Conservation (phyloP, 352 stramenopile genomes). For the Halophytophthora batemanensis region DNA sequence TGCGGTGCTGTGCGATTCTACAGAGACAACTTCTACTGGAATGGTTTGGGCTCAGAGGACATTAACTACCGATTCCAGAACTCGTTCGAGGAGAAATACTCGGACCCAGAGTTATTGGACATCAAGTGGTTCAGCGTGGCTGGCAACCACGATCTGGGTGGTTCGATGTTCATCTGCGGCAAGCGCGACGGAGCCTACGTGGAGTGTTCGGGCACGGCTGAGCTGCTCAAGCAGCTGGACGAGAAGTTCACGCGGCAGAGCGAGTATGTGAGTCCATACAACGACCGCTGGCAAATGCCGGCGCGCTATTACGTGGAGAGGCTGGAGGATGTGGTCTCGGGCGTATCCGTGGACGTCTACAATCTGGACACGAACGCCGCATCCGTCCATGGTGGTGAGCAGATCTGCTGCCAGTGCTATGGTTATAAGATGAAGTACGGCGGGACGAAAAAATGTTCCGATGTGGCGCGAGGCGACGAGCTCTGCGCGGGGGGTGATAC, state of each 20-base stretch:
- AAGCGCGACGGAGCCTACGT: slow-evolving; percentile 62
- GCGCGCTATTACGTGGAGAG: slow-evolving; percentile 64
- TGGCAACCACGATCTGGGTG: slow-evolving; percentile 72
- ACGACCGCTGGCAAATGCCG: slow-evolving; percentile 66
- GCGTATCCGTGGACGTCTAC: slow-evolving; percentile 60
- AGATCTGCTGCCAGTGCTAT: slow-evolving; percentile 81
- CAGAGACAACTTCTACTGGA: slow-evolving; percentile 74
- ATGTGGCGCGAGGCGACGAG: slow-evolving; percentile 42
- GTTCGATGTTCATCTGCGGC: slow-evolving; percentile 74
- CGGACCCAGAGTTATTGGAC: slow-evolving; percentile 35
- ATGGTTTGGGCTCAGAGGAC: slow-evolving; percentile 61
- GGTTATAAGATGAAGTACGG: slow-evolving; percentile 64
- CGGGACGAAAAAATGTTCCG: slow-evolving; percentile 32
- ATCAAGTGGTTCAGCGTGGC: slow-evolving; percentile 73
- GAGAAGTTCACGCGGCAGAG: slow-evolving; percentile 61
- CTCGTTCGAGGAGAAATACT: slow-evolving; percentile 68
- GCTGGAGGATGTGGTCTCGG: slow-evolving; percentile 22
- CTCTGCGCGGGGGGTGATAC: slow-evolving; percentile 52
- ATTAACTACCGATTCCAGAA: slow-evolving; percentile 62
- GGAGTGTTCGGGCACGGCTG: slow-evolving; percentile 49
- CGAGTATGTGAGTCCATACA: slow-evolving; percentile 59
- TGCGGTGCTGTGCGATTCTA: background rate
- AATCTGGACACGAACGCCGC: slow-evolving; percentile 69
- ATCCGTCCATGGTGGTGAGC: slow-evolving; percentile 51
- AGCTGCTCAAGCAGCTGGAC: slow-evolving; percentile 64